Conservation (phyloP, 352 stramenopile species). For the Bremia lactucae region DNA sequence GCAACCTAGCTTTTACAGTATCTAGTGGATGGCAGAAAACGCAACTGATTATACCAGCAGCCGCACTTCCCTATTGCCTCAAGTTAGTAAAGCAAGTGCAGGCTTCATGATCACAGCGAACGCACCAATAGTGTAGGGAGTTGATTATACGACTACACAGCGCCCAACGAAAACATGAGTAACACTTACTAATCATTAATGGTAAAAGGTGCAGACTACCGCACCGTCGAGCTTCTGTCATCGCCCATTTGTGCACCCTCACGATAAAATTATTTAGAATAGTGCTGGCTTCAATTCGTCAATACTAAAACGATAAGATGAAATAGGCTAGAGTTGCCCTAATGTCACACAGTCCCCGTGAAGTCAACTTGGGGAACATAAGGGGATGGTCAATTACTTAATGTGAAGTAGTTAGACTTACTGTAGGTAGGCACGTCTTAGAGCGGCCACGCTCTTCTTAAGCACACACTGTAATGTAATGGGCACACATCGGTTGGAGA, state of each 20-base stretch:
- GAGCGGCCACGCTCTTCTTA: too few relatives aligned
- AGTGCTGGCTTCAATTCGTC: slow-evolving; percentile 3
- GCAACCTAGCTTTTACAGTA: slow-evolving; percentile 84
- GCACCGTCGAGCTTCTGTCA: slow-evolving; percentile 12
- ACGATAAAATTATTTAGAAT: too few relatives aligned
- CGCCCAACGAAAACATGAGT: not conserved
- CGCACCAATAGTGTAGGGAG: slow-evolving; percentile 50
- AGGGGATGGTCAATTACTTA: too few relatives aligned
- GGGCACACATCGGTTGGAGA: too few relatives aligned
- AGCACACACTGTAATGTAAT: too few relatives aligned
- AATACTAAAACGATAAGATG: too few relatives aligned
- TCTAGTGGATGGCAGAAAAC: slow-evolving; percentile 89
- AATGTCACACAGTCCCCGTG: too few relatives aligned
- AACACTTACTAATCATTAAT: not conserved
- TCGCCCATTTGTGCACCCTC: slow-evolving; percentile 17
- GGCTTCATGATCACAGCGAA: not conserved
- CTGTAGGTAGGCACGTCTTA: too few relatives aligned
- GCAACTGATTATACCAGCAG: slow-evolving; percentile 71
- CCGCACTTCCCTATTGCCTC: slow-evolving; percentile 50
- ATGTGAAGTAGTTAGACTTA: too few relatives aligned
- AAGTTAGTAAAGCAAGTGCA: not conserved
- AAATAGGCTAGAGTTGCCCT: too few relatives aligned
- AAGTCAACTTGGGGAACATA: too few relatives aligned
- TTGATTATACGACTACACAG: slow-evolving; percentile 26
- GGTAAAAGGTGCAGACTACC: not conserved